Base-by-base conservation (phyloP, 768 basidiomycete genomes). In the Amanita rimosa region DNA sequence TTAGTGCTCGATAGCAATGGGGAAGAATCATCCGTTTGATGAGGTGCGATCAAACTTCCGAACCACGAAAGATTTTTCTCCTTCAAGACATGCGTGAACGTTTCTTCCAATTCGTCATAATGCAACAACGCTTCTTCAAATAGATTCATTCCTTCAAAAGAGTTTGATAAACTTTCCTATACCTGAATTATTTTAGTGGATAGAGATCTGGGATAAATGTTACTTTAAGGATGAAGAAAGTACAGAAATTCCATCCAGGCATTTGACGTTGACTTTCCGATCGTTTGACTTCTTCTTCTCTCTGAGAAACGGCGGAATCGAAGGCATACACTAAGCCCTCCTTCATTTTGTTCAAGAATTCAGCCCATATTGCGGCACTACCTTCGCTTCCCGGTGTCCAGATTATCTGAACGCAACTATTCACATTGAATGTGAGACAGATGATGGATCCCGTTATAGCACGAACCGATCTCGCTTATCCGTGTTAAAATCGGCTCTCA, bases 221-320 rank as follows among this genome's bases (percentile, higher is more conserved):
- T 51, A 91, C 95, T 81, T 98, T 99, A 33, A 94, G 71, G 44
- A 93, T 80, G 64, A 97, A 97, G 69, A 94, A 98, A 0, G 87
- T 93, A 62, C 93, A 94, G 61, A 96, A 99, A 60, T 96, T 96
- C 96, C 96, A 99, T 7, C 96, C 95, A 1, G 92, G 91, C 79
- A 93, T 87, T 57, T 85, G 76, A 48, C 89, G 75, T 63, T 97
- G 90, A 42, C 79, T 75, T 59, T 99, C 95, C 0, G 88, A 90
- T 33, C 90, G 78, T 57, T 75, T 83, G 3, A 97, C 85, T 53
- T 96, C 93, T 39, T 98, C 96, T 58, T 94, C 90, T 13, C 91
- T 75, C 50, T 81, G 79, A 8, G 74, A 65, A 35, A 98, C 73
- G 1, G 85, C 81, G 14, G 71, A 64, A 57, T 97, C 91, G 55